These are phyloP conservation scores for Diatrype stigma DNA, from an alignment of 2,329 filamentous ascomycete genomes.

Conservation along the genomic window DNA sequence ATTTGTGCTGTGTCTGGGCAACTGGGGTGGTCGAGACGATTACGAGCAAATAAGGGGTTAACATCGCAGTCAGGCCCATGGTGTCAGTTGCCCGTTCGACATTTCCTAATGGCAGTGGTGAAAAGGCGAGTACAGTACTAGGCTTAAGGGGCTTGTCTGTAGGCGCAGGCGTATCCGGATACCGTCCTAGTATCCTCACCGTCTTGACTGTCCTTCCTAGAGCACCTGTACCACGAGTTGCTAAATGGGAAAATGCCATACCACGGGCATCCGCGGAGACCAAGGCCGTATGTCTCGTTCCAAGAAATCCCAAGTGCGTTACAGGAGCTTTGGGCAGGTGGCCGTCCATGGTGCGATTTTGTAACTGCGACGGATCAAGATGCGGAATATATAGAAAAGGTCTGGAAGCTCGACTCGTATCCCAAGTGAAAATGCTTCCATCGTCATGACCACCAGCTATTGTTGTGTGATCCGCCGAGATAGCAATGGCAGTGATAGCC, in stretches of 20 bases:
- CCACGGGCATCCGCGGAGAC: conserved; percentile 92
- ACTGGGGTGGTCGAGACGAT: conserved; percentile 96
- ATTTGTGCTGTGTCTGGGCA: conserved; percentile 94
- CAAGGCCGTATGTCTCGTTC: conserved; percentile 86
- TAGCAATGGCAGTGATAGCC: conserved; percentile 77
- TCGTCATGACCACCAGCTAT: conserved; percentile 85
- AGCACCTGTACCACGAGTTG: conserved; percentile 82
- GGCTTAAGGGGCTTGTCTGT: conserved; percentile 72
- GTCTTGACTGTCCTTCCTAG: conserved; percentile 84
- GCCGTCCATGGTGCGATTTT: conserved; percentile 69
- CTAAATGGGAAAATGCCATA: conserved; percentile 98
- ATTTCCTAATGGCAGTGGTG: conserved; percentile 88
- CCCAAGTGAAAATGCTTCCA: conserved; percentile 96
- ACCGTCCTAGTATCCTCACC: conserved; percentile 84
- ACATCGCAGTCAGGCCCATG: conserved; percentile 87
- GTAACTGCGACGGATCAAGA: conserved; percentile 60
- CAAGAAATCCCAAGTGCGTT: conserved; percentile 90
- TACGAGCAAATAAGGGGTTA: conserved; percentile 92
- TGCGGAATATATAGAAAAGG: conserved; percentile 87
- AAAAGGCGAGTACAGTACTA: conserved; percentile 90
- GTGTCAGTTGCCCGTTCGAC: conserved; percentile 82
- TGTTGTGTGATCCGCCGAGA: conserved; percentile 91
- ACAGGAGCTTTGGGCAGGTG: conserved; percentile 76
- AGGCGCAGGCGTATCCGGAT: conserved; percentile 66
- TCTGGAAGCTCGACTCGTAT: conserved; percentile 73